phyloP scores from a whole-genome alignment of 306 rosid species.

The Gynostemma pentaphyllum region DNA sequence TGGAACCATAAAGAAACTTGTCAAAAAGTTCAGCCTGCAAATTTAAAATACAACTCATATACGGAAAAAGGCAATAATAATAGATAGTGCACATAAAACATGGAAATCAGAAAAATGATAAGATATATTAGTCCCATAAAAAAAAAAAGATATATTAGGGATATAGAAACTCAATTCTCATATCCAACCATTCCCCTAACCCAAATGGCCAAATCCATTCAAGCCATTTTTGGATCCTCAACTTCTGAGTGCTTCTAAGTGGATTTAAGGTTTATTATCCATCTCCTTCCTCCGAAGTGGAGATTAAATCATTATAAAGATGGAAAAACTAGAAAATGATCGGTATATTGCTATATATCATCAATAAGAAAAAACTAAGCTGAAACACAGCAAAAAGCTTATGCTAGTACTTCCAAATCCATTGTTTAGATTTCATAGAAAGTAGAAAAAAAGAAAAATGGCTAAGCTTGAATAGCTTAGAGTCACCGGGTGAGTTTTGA shows the following conservation, averaged over 20 bases:
- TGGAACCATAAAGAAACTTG: conserved; percentile 87
- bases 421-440: not conserved
- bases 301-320: not conserved
- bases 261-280: not conserved
- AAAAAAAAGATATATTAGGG: not conserved
- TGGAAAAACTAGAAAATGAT: not conserved
- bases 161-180: not conserved
- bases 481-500: too few species aligned
- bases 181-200: not conserved
- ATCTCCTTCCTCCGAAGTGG: not conserved
- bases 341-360: not conserved
- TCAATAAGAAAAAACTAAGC: too few species aligned
- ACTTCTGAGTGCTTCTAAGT: not conserved
- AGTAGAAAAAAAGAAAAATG: not conserved
- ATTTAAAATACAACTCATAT: conserved; percentile 13
- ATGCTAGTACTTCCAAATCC: not conserved
- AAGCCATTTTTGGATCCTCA: not conserved
- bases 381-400: not conserved
- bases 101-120: not conserved
- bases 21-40: conserved; percentile 93
- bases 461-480: not conserved
- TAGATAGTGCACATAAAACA: not conserved
- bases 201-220: not conserved
- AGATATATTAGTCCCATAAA: too few species aligned
- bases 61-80: conserved; percentile 4